Evolutionary conservation across 2,329 filamentous ascomycete species (phyloP).

Genomic region (Clarireedia hainanense): DNA sequence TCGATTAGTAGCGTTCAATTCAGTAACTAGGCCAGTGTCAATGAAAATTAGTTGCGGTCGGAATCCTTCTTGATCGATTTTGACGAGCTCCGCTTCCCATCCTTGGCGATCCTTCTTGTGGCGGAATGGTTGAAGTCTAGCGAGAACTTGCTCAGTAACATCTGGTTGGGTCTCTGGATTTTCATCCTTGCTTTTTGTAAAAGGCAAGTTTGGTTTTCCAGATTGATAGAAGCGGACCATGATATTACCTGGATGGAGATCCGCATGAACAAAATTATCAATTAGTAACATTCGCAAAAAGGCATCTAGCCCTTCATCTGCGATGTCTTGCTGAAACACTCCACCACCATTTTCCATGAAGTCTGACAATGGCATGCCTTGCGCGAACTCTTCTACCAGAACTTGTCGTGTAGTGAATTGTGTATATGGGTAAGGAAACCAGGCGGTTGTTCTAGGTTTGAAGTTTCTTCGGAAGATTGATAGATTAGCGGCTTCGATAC

Average conservation of each 20-base stretch:
- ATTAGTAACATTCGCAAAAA: constrained; percentile 95
- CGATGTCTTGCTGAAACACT: constrained; percentile 87
- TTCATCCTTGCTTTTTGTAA: constrained; percentile 31
- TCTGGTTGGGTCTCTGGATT: constrained; percentile 50
- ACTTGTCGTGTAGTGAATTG: constrained; percentile 91
- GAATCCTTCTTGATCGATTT: constrained; percentile 82
- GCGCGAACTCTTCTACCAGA: constrained; percentile 89
- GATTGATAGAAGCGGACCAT: constrained; percentile 98
- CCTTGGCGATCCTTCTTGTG: constrained; percentile 51
- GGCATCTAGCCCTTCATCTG: constrained; percentile 88
- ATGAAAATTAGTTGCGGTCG: constrained; percentile 95
- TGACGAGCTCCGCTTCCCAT: constrained; percentile 67
- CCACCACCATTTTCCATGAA: constrained; percentile 90
- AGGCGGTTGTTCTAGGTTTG: constrained; percentile 80
- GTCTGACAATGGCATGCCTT: constrained; percentile 83
- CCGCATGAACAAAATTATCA: constrained; percentile 96
- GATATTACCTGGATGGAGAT: constrained; percentile 95
- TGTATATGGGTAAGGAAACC: constrained; percentile 90
- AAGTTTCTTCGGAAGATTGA: constrained; percentile 86
- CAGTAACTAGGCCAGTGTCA: constrained; percentile 90
- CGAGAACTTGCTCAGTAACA: constrained; percentile 80
- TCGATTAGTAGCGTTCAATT: constrained; percentile 80
- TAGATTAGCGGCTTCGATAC: constrained; percentile 89
- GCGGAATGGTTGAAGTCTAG: constrained; percentile 67
- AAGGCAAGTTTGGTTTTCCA: constrained; percentile 57